Evolutionary conservation across 108 stramenopile species (phyloP).

Genomic region (Fragilariopsis cylindrus): DNA sequence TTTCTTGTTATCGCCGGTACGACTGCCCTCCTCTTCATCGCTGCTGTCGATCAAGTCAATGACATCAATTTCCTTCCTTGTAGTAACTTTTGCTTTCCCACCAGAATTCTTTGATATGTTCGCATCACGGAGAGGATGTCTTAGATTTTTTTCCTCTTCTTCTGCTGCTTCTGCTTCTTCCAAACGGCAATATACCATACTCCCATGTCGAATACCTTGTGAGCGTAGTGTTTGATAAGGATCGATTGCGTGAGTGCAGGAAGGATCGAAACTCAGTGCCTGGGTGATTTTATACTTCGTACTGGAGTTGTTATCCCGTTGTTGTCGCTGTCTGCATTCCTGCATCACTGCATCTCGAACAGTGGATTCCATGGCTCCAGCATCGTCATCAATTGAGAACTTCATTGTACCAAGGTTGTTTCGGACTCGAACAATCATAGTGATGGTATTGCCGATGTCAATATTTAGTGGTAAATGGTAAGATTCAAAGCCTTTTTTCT

Average conservation of each 20-base stretch:
- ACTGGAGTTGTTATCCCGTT: not conserved
- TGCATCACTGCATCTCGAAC: not conserved
- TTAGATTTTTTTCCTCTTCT: not conserved
- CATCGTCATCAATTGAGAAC: slow-evolving; percentile 12
- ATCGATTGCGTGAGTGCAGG: slow-evolving; percentile 14
- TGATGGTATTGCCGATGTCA: not conserved
- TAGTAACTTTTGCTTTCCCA: not conserved
- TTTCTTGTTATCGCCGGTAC: not conserved
- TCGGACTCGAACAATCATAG: slow-evolving; percentile 35
- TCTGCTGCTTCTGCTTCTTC: slow-evolving; percentile 12
- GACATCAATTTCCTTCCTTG: slow-evolving; percentile 7
- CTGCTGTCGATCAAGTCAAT: slow-evolving; percentile 32
- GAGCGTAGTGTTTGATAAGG: slow-evolving; percentile 6
- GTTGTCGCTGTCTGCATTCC: not conserved
- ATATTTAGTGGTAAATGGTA: no score
- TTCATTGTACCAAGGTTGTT: slow-evolving; percentile 33
- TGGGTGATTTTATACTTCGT: slow-evolving; percentile 2
- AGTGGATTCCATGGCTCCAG: slow-evolving; percentile 3
- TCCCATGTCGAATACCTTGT: slow-evolving; percentile 26
- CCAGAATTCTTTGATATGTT: not conserved
- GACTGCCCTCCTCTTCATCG: slow-evolving; percentile 22
- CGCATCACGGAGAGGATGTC: not conserved
- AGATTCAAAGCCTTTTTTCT: no score
- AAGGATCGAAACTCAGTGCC: slow-evolving; percentile 20
- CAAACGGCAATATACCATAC: slow-evolving; percentile 35